Conservation (phyloP, 495 filamentous ascomycete species). For the Hypoxylon cercidicola region DNA sequence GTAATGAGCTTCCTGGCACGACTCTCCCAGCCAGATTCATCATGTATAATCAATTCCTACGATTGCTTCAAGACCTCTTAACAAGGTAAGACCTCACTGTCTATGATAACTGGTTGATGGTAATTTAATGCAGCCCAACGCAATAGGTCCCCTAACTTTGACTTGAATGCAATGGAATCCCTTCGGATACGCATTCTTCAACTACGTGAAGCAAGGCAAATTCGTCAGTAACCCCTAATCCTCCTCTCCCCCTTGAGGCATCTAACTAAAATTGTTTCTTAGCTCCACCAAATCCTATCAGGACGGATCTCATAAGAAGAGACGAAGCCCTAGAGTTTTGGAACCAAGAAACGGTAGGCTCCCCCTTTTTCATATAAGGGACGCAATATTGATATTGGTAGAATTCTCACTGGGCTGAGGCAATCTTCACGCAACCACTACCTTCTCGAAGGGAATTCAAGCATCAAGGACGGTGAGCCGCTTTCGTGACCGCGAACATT, state of each 20-base stretch:
- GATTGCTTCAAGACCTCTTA: slow-evolving; percentile 59
- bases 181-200: slow-evolving; percentile 57
- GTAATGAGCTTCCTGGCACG: slow-evolving; percentile 58
- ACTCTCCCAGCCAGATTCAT: slow-evolving; percentile 61
- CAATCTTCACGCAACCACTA: slow-evolving; percentile 64
- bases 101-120: neutral
- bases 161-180: slow-evolving; percentile 61
- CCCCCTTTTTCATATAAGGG: neutral
- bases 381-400: slow-evolving; percentile 24
- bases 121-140: slow-evolving; percentile 27
- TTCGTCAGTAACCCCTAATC: slow-evolving; percentile 46
- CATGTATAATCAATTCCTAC: slow-evolving; percentile 63
- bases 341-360: slow-evolving; percentile 44
- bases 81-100: slow-evolving; percentile 49
- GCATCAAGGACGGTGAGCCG: slow-evolving; percentile 51
- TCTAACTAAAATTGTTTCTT: slow-evolving; percentile 8
- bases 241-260: neutral
- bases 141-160: slow-evolving; percentile 61
- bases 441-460: slow-evolving; percentile 61
- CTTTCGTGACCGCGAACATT: neutral
- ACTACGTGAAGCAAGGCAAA: slow-evolving; percentile 57
- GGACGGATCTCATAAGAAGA: slow-evolving; percentile 43
- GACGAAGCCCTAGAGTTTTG: slow-evolving; percentile 47
- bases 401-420: slow-evolving; percentile 63
- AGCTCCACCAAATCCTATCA: slow-evolving; percentile 45